Base-by-base conservation (phyloP, 371 early-diverging fungal genomes). In the Blastocladiella emersonii region DNA sequence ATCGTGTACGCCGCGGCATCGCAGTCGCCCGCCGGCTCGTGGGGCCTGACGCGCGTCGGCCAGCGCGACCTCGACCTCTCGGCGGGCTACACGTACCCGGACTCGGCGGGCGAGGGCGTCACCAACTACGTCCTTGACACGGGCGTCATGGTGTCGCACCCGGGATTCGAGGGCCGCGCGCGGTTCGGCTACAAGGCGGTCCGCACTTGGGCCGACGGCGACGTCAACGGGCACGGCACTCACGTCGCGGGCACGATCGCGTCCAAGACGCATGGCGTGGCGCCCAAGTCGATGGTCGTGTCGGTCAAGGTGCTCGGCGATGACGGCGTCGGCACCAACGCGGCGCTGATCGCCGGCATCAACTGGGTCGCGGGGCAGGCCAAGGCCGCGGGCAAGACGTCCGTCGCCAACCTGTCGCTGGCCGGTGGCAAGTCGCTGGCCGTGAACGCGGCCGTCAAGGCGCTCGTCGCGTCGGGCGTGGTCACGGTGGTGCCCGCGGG, bases 221-320 rank as follows among this genome's bases (percentile, higher is more conserved):
- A n/a, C n/a, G n/a, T n/a, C n/a, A n/a, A n/a, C n/a, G n/a, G n/a
- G n/a, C 0, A n/a, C n/a, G n/a, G n/a, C n/a, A n/a, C n/a, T n/a
- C n/a, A n/a, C n/a, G n/a, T n/a, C n/a, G n/a, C n/a, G n/a, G n/a
- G n/a, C n/a, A n/a, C n/a, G n/a, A n/a, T n/a, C n/a, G n/a, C n/a
- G n/a, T n/a, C n/a, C n/a, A 78, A 69, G 51, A 81, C 72, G 10
- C 75, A 74, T 66, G 91, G 89, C 27, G 79, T 90, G 21, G 85
- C n/a, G n/a, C n/a, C 88, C 41, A 88, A 85, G 85, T 88, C 44
- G 85, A 86, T 67, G 82, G 79, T 36, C 65, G 81, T 23, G 64
- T 64, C 61, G 68, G 34, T 23, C 19, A 56, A 56, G 74, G 74
- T 4, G 61, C n/a, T n/a, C n/a, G n/a, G n/a, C n/a, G n/a, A n/a